Percentiles rank a stretch among this genome's conserved stretches.
Evolutionary conservation across 306 rosid genomes (phyloP).

Genomic region (Cucurbita argyrosperma): DNA sequence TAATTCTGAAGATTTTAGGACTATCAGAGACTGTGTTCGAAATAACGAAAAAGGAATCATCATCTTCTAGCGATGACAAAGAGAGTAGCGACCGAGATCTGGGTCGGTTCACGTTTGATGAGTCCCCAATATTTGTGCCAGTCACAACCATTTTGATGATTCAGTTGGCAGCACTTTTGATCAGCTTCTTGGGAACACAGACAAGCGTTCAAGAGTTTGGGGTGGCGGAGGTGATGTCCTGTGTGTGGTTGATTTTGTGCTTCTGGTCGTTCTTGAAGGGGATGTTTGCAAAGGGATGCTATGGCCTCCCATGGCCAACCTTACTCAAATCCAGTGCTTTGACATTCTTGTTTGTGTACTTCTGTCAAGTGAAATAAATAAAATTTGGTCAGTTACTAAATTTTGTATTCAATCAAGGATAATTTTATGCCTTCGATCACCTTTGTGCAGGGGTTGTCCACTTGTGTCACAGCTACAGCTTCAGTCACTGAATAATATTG

Average conservation of each 20-base stretch:
- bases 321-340: constrained; percentile 24
- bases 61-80: neutral
- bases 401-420: neutral
- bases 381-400: neutral
- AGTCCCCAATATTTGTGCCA: constrained; percentile 37
- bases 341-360: constrained; percentile 23
- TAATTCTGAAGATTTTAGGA: constrained; percentile 26
- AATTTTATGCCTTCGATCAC: neutral
- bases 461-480: neutral
- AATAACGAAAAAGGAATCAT: constrained; percentile 39
- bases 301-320: constrained; percentile 44
- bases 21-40: constrained; percentile 30
- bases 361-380: constrained; percentile 10
- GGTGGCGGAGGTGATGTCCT: constrained; percentile 25
- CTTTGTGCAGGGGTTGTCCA: neutral
- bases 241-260: constrained; percentile 31
- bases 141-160: constrained; percentile 44
- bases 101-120: constrained; percentile 31
- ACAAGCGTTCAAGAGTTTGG: constrained; percentile 12
- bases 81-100: constrained; percentile 7
- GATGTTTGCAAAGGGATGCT: constrained; percentile 32
- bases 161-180: constrained; percentile 23
- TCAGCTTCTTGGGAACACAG: constrained; percentile 17
- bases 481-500: neutral
- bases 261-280: constrained; percentile 48